A percentile compares a stretch with the other conserved stretches of the same genome.
These are phyloP conservation scores for Penicillium digitatum DNA, from an alignment of 2,329 filamentous ascomycete genomes.

Conservation along the genomic window DNA sequence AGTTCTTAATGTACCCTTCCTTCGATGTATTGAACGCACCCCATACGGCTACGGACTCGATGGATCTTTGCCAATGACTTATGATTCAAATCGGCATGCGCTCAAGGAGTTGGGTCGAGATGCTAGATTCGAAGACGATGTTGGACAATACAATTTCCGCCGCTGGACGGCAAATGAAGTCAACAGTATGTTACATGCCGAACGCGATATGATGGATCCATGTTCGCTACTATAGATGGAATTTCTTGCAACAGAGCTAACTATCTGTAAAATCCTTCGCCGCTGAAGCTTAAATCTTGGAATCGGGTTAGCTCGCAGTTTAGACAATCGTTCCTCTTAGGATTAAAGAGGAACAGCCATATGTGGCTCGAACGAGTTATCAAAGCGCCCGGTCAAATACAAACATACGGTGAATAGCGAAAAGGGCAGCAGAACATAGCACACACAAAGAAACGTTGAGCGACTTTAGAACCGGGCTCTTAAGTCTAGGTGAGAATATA, in stretches of 20 bases:
- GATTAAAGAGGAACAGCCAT: no score
- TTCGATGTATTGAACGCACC: conserved; percentile 24
- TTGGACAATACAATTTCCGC: conserved; percentile 29
- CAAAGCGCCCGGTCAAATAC: no score
- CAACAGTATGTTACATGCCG: conserved; percentile 20
- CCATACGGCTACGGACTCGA: conserved; percentile 23
- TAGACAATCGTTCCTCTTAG: no score
- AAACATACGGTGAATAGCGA: no score
- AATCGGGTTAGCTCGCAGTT: no score
- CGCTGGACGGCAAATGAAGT: conserved; percentile 28
- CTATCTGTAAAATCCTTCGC: no score
- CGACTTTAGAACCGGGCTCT: no score
- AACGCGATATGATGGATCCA: neutral
- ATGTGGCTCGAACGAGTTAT: no score
- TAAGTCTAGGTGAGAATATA: no score
- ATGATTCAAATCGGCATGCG: conserved; percentile 24
- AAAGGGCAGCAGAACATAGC: no score
- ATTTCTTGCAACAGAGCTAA: conserved; percentile 14
- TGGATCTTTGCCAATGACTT: conserved; percentile 24
- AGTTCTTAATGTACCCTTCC: conserved; percentile 23
- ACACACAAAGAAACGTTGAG: no score
- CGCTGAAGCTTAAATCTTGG: no score
- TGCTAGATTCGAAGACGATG: conserved; percentile 26
- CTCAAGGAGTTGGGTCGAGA: conserved; percentile 25
- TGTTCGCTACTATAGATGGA: conserved; percentile 5